Conservation (phyloP, 306 rosid genomes). For the Leucaena leucocephala region DNA sequence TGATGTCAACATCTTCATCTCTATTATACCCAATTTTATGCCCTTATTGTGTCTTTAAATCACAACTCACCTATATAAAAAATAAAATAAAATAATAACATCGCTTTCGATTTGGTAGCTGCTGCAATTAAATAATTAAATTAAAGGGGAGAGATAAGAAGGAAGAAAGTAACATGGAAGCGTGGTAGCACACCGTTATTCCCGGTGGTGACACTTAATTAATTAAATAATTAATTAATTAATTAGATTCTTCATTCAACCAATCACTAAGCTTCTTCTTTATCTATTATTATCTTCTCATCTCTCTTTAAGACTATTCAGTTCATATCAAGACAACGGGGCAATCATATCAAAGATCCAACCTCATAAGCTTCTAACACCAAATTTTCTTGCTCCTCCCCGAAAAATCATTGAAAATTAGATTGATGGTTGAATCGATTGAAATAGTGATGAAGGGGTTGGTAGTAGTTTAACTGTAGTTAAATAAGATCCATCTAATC, state of each 20-base stretch:
- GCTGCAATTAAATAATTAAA: constrained; percentile 42
- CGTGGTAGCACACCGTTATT: constrained; percentile 42
- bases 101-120: constrained; percentile 40
- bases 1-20: too few species aligned
- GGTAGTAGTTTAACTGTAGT: too few species aligned
- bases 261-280: constrained; percentile 28
- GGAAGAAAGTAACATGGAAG: constrained; percentile 18
- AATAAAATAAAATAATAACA: constrained; percentile 8
- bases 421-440: too few species aligned
- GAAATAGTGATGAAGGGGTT: too few species aligned
- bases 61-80: not conserved
- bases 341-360: constrained; percentile 24
- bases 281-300: constrained; percentile 32
- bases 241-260: constrained; percentile 46
- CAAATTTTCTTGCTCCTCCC: not conserved
- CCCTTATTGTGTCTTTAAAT: too few species aligned
- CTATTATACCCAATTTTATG: too few species aligned
- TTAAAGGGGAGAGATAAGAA: constrained; percentile 34
- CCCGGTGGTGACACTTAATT: constrained; percentile 40
- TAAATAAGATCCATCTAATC: too few species aligned
- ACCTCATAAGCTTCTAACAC: not conserved
- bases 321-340: constrained; percentile 23
- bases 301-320: constrained; percentile 26
- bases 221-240: constrained; percentile 19
- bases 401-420: too few species aligned